A percentile compares a stretch with the other conserved stretches of the same genome.
Evolutionary conservation across 1,284 basidiomycete species (phyloP).

Genomic region (Albatrellus sp.): DNA sequence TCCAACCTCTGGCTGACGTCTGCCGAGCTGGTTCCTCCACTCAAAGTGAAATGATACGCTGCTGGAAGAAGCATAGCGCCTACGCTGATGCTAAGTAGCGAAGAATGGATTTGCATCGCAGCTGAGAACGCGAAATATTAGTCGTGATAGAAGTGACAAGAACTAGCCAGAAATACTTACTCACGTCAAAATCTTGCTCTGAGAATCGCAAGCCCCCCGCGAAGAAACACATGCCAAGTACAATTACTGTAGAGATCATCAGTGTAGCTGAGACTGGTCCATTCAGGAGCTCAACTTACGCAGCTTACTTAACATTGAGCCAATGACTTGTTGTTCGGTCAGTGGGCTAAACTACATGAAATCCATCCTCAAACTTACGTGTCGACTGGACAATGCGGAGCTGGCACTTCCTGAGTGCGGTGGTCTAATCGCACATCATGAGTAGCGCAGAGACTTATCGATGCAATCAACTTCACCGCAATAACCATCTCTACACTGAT

Average conservation of each 20-base stretch:
- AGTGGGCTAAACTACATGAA: not conserved
- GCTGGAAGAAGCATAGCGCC: constrained; percentile 73
- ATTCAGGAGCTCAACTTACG: constrained; percentile 27
- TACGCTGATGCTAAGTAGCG: constrained; percentile 70
- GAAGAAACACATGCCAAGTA: constrained; percentile 34
- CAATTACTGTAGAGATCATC: constrained; percentile 29
- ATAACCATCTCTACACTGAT: constrained; percentile 62
- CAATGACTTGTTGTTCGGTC: constrained; percentile 40
- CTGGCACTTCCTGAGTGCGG: constrained; percentile 74
- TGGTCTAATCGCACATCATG: constrained; percentile 34
- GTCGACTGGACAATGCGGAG: constrained; percentile 76
- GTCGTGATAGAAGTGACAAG: not conserved
- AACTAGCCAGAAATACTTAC: constrained; percentile 25
- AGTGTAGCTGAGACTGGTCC: not conserved
- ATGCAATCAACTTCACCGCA: constrained; percentile 34
- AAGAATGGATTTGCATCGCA: constrained; percentile 73
- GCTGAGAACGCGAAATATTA: constrained; percentile 24
- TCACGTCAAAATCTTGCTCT: constrained; percentile 56
- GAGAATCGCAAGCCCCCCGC: constrained; percentile 68
- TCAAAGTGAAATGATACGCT: constrained; percentile 58
- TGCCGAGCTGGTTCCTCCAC: constrained; percentile 12
- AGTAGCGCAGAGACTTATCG: constrained; percentile 4
- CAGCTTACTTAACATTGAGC: constrained; percentile 69
- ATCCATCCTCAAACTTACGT: constrained; percentile 28
- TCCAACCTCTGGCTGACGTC: constrained; percentile 25